These are phyloP conservation scores for Boletus speciosus DNA, from an alignment of 768 basidiomycete genomes.

Conservation along the genomic window DNA sequence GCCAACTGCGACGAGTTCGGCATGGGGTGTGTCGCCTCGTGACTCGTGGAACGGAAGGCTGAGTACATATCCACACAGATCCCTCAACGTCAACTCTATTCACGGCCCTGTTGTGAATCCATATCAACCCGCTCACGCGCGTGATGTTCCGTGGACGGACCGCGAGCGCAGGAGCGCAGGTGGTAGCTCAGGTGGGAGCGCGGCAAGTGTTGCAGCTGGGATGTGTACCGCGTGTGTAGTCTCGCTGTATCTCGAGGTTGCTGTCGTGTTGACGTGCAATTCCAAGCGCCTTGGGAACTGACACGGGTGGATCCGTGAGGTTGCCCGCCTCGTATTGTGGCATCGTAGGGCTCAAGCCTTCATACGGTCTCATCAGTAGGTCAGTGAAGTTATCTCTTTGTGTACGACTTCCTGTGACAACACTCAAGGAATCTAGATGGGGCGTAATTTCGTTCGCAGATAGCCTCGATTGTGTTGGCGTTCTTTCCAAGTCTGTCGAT, in stretches of 20 bases:
- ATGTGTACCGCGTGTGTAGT: conserved; percentile 76
- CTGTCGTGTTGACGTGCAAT: conserved; percentile 1
- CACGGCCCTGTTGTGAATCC: conserved; percentile 85
- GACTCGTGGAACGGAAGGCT: neutral
- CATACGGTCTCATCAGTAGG: conserved; percentile 90
- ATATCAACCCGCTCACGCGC: conserved; percentile 31
- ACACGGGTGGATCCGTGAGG: conserved; percentile 93
- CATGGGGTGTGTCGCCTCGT: conserved; percentile 70
- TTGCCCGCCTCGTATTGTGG: conserved; percentile 95
- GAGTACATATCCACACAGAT: conserved; percentile 40
- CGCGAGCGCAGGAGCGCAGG: conserved; percentile 66
- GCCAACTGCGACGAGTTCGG: conserved; percentile 98
- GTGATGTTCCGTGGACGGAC: conserved; percentile 20
- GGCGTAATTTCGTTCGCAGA: conserved; percentile 94
- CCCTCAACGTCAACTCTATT: conserved; percentile 67
- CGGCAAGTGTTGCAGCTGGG: conserved; percentile 84
- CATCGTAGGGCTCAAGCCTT: conserved; percentile 89
- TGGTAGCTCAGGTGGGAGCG: conserved; percentile 93
- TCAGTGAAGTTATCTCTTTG: conserved; percentile 30
- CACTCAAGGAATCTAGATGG: conserved; percentile 49
- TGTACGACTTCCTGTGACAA: neutral
- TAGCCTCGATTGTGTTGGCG: conserved; percentile 90
- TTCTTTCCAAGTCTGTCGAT: conserved; percentile 58
- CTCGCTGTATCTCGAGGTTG: neutral
- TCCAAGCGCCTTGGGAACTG: conserved; percentile 81